Evolutionary conservation across 129 eudicot genomes (phyloP), one percentile per base, ranked within the genome.

Genomic region (Mikania micrantha): DNA sequence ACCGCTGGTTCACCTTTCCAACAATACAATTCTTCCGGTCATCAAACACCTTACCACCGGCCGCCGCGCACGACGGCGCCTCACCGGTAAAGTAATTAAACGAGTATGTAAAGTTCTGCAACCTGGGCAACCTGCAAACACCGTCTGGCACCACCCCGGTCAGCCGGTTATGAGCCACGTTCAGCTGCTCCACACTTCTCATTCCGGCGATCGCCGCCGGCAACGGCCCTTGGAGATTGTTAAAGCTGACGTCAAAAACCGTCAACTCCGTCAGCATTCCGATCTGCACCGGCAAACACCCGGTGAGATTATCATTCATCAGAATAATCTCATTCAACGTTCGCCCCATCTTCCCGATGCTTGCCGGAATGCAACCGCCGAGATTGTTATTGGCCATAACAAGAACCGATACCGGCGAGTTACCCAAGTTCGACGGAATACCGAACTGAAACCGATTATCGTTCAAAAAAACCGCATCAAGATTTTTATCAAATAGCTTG

Each of bases 381-480:
- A 88, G 42, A 27, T 85, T 67, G 22, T 85, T 91, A 40, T 88
- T 85, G 6, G 96, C 96, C 48, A 88, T 6, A 10, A 88, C 98
- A 2, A 91, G 1, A 0, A 84, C 98, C 0, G 98, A 88, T 0
- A 85, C 96, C 0, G 96, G 76, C 0, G 91, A 88, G 24, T 88
- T 88, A 0, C 95, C 91, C 4, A 91, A 8, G 32, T 84, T 85
- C 41, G 52, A 31, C 0, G 98, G 98, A 7, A 85, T 40, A 0
- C 66, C 59, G 1, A 76, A 75, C 17, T 20, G 27, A 62, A 91
- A 91, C 7, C 81, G 63, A 67, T 91, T 91, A 77, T 85, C 84
- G 58, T 91, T 88, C 0, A 91, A 28, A 67, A 88, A 91, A 48
- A 88, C 64, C 28, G 96, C 98, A 35, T 91, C 98, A 68, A 91